Evolutionary conservation across 2,329 filamentous ascomycete genomes (phyloP), one percentile per base, ranked within the genome.

Genomic region (Drechslerella dactyloides): DNA sequence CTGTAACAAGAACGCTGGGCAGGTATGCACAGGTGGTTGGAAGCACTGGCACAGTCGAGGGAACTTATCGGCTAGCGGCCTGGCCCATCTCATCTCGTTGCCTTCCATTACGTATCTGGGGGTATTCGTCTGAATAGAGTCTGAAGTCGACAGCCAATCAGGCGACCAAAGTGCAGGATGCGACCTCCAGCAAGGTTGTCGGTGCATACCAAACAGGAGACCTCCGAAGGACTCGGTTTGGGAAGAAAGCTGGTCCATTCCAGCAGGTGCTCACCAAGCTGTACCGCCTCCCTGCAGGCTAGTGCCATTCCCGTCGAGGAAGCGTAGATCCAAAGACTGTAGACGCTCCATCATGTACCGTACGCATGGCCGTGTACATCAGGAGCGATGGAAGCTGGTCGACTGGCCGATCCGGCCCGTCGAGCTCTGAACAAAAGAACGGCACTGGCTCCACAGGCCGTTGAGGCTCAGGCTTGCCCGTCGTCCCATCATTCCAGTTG

Each of bases 61-160:
- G 4, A 15, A 19, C 19, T 48, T 59, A 52, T 58, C 68, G 68
- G 68, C 53, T 65, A 65, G 68, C 59, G 66, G 44, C 35, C 5
- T 15, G 52, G 23, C 48, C 46, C 54, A 52, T 59, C 59, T 54
- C 68, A 72, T 72, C 62, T 57, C 66, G 57, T 70, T 64, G 54
- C 60, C 40, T 23, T 56, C 66, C 33, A 61, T 53, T 60, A 23
- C 46, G 27, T 53, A 54, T 53, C 50, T 53, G 42, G 30, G 35
- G 35, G 35, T 44, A 27, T 27, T 37, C 30, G 27, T 35, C 33
- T 63, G 37, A 53, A 70, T 58, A 46, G 57, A 27, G 23, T 63
- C 53, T 51, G 54, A 33, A 33, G 27, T 33, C 27, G 3, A 33
- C 60, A 61, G 24, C 68, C 68, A 72, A 72, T 72, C 68, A 72